Evolutionary conservation across 163 green algal species (phyloP).

Genomic region (Chlorella variabilis): DNA sequence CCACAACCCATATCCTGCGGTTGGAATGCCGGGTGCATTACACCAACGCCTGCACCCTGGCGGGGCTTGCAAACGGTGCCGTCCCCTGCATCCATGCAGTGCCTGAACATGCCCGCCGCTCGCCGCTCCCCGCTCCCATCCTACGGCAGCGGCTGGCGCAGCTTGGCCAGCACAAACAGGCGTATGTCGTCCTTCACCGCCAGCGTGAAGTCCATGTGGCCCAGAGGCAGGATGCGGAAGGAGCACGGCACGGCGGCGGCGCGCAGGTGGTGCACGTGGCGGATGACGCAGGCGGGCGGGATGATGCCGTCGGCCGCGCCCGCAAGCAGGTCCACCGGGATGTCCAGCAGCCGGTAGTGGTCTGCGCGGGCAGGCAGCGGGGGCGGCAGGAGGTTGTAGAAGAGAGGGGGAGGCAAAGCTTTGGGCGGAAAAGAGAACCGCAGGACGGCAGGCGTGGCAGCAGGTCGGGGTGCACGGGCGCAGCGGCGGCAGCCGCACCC

Average conservation of each 20-base stretch:
- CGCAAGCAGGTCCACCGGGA: slow-evolving; percentile 91
- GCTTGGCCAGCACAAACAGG: slow-evolving; percentile 80
- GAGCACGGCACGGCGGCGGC: slow-evolving; percentile 40
- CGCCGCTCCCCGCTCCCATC: no score
- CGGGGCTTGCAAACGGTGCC: no score
- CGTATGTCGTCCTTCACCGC: slow-evolving; percentile 87
- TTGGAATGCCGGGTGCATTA: no score
- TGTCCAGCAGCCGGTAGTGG: slow-evolving; percentile 73
- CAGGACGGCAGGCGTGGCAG: no score
- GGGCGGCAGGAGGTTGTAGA: background rate
- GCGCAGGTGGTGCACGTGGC: slow-evolving; percentile 70
- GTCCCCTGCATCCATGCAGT: no score
- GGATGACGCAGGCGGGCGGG: slow-evolving; percentile 56
- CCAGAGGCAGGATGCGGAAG: slow-evolving; percentile 29
- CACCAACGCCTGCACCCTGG: no score
- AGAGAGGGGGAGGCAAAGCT: background rate
- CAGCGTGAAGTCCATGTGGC: slow-evolving; percentile 15
- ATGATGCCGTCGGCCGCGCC: slow-evolving; percentile 87
- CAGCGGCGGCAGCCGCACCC: no score
- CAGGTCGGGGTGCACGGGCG: no score
- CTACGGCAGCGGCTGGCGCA: slow-evolving; percentile 29
- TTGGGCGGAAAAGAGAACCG: no score
- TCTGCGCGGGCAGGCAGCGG: slow-evolving; percentile 73
- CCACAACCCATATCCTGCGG: no score
- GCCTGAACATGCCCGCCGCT: no score